Percentiles rank a stretch among this genome's conserved stretches.
These are phyloP conservation scores for Corynespora cassiicola DNA, from an alignment of 2,329 filamentous ascomycete genomes.

Conservation along the genomic window DNA sequence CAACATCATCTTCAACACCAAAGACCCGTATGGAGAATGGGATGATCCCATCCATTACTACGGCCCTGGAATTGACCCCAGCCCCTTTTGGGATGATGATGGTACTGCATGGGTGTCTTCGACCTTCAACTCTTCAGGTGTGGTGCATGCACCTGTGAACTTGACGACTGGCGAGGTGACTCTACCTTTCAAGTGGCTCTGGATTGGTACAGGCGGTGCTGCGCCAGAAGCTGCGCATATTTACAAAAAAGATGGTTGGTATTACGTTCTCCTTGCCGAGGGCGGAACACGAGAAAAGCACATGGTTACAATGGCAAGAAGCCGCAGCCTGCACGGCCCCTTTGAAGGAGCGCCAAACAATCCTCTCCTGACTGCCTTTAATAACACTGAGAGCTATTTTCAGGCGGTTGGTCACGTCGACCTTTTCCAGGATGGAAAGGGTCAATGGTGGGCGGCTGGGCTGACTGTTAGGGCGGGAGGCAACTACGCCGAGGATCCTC, in stretches of 20 bases:
- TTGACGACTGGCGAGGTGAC: slow-evolving; percentile 27
- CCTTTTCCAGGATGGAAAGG: slow-evolving; percentile 58
- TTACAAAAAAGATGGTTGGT: slow-evolving; percentile 39
- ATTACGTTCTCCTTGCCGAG: slow-evolving; percentile 41
- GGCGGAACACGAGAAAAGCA: slow-evolving; percentile 38
- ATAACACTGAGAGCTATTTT: slow-evolving; percentile 36
- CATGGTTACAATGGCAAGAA: slow-evolving; percentile 33
- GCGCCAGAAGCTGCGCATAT: slow-evolving; percentile 41
- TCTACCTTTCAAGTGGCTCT: slow-evolving; percentile 22
- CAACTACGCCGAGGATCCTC: too few relatives aligned
- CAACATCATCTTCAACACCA: slow-evolving; percentile 53
- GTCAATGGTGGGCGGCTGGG: slow-evolving; percentile 61
- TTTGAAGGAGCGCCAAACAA: background rate
- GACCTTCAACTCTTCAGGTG: slow-evolving; percentile 16
- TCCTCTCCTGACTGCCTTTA: too few relatives aligned
- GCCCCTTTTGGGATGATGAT: slow-evolving; percentile 61
- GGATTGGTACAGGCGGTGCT: slow-evolving; percentile 37
- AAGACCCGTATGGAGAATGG: slow-evolving; percentile 55
- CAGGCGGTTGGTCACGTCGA: slow-evolving; percentile 58
- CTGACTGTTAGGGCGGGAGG: slow-evolving; percentile 55
- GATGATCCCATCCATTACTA: too few relatives aligned
- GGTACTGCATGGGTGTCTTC: slow-evolving; percentile 56
- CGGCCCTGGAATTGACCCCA: slow-evolving; percentile 60
- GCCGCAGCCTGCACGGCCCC: too few relatives aligned
- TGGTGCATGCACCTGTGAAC: slow-evolving; percentile 28